Conservation (phyloP, 176 grass and related monocot genomes). For the Rhipidocladum racemiflorum region DNA sequence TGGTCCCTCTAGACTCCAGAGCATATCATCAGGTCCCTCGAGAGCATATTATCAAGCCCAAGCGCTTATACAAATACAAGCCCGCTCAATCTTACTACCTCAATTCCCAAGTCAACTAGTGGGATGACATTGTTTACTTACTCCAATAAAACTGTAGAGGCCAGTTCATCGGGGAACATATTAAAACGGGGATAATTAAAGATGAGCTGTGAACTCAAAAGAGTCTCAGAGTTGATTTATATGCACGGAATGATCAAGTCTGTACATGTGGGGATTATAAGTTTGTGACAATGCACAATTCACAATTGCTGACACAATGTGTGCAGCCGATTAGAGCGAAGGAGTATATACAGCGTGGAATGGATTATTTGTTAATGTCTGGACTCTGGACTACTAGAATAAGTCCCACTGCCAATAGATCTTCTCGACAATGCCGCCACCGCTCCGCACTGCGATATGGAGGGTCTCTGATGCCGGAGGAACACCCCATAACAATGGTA, state of each 20-base stretch:
- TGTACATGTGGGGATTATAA: constrained; percentile 24
- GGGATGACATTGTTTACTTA: background rate
- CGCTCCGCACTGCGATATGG: constrained; percentile 69
- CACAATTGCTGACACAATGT: constrained; percentile 32
- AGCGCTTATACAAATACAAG: background rate
- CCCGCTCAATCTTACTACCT: background rate
- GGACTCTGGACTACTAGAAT: constrained; percentile 42
- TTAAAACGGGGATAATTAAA: background rate
- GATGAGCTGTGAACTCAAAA: background rate
- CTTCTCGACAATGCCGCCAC: constrained; percentile 95
- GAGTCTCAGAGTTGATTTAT: constrained; percentile 20
- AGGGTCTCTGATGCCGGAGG: constrained; percentile 93
- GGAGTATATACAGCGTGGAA: constrained; percentile 48
- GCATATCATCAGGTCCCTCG: background rate
- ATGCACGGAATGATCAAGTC: constrained; percentile 26
- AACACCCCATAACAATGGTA: constrained; percentile 90
- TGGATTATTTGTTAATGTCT: constrained; percentile 38
- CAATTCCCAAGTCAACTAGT: background rate
- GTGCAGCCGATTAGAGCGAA: constrained; percentile 36
- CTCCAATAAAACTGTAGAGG: background rate
- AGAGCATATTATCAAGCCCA: background rate
- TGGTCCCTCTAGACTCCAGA: no score
- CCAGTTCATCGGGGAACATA: background rate
- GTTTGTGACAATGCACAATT: constrained; percentile 11
- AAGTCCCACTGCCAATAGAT: constrained; percentile 99